These are phyloP conservation scores for Pestalotiopsis sp. DNA, from an alignment of 2,329 filamentous ascomycete genomes.

Conservation along the genomic window DNA sequence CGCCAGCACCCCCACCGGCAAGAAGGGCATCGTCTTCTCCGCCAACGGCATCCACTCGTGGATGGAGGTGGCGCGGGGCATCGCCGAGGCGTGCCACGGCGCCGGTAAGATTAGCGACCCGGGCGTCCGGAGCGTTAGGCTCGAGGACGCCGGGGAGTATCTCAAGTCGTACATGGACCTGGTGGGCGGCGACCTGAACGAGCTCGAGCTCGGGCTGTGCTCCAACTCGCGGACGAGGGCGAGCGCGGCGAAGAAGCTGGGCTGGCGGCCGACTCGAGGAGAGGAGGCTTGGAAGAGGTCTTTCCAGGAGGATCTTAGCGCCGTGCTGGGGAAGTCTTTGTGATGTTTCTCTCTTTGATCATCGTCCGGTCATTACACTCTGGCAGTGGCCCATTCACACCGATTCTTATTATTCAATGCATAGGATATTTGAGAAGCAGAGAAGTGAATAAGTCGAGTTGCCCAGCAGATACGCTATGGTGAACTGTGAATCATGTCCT, in stretches of 20 bases:
- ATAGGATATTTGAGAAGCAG: too few species aligned
- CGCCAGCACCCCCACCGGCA: conserved; percentile 35
- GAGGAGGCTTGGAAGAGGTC: conserved; percentile 17
- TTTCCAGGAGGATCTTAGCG: neutral
- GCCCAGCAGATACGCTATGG: too few species aligned
- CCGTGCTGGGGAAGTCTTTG: neutral
- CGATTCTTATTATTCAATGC: too few species aligned
- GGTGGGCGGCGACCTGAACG: conserved; percentile 26
- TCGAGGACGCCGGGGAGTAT: conserved; percentile 25
- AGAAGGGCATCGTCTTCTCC: conserved; percentile 44
- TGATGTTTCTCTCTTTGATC: neutral
- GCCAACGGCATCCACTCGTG: conserved; percentile 42
- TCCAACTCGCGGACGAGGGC: conserved; percentile 30
- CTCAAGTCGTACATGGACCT: conserved; percentile 24
- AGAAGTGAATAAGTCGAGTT: too few species aligned
- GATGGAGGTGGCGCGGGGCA: conserved; percentile 36
- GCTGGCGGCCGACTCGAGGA: conserved; percentile 35
- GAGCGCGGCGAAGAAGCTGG: conserved; percentile 26
- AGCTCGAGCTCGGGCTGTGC: conserved; percentile 33
- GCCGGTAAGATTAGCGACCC: conserved; percentile 32
- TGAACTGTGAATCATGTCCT: too few species aligned
- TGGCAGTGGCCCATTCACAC: too few species aligned
- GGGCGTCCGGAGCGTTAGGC: conserved; percentile 25
- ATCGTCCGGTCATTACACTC: neutral
- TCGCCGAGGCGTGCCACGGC: conserved; percentile 34